phyloP scores from a whole-genome alignment of 176 grass and related monocot genomes.

The Aegilops umbellulata region DNA sequence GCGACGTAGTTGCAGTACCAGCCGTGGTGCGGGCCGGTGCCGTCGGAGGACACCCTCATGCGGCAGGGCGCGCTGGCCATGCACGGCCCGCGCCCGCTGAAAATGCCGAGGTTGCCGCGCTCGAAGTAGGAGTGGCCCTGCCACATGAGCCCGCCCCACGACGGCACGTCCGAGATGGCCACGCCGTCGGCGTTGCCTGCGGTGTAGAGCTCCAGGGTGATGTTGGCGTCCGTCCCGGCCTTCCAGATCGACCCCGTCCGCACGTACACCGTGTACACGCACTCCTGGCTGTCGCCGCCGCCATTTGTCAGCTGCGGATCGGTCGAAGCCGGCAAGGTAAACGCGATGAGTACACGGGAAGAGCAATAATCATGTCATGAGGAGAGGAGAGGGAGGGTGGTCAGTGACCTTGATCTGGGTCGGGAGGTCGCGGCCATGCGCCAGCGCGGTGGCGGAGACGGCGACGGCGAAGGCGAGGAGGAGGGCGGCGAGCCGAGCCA shows the following conservation, averaged over 20 bases:
- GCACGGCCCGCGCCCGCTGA: conserved; percentile 96
- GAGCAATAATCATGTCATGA: no score
- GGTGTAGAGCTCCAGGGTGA: conserved; percentile 55
- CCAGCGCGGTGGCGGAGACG: neutral
- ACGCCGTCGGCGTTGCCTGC: conserved; percentile 46
- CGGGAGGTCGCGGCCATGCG: neutral
- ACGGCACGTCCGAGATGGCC: conserved; percentile 56
- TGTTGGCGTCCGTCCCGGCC: conserved; percentile 72
- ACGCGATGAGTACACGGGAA: neutral
- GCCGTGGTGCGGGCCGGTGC: conserved; percentile 66
- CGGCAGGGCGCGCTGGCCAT: conserved; percentile 47
- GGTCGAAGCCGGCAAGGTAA: no score
- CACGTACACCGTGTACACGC: conserved; percentile 94
- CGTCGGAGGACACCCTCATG: conserved; percentile 69
- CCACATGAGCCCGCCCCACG: conserved; percentile 81
- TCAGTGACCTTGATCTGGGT: conserved; percentile 23
- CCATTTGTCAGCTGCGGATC: conserved; percentile 13
- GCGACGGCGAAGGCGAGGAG: conserved; percentile 25
- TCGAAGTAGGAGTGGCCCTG: conserved; percentile 78
- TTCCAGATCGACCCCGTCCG: conserved; percentile 86
- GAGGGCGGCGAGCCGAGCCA: conserved; percentile 32
- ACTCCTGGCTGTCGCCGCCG: conserved; percentile 34
- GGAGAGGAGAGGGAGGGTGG: neutral
- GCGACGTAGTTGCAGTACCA: conserved; percentile 98
- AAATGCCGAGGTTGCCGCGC: conserved; percentile 94